These are phyloP conservation scores for Boletus rex-veris DNA, from an alignment of 768 basidiomycete genomes.

Conservation along the genomic window DNA sequence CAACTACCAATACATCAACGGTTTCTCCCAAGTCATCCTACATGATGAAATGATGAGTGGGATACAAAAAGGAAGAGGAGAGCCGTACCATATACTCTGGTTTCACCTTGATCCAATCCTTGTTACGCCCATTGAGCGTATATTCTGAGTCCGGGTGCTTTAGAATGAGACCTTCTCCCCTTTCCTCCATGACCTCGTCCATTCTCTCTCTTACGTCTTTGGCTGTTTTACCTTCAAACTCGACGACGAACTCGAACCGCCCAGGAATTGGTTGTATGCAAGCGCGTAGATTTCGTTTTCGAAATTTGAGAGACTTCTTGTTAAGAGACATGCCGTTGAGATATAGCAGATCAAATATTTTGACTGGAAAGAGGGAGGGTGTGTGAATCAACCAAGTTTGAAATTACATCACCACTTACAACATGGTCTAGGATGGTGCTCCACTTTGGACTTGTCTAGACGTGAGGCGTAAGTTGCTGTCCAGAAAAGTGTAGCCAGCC, in stretches of 20 bases:
- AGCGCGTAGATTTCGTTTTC: conserved; percentile 72
- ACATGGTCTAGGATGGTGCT: conserved; percentile 81
- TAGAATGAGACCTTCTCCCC: conserved; percentile 92
- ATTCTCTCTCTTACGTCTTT: conserved; percentile 79
- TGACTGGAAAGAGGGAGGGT: conserved; percentile 56
- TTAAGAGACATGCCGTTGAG: conserved; percentile 81
- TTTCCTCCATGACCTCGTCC: conserved; percentile 76
- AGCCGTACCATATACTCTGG: conserved; percentile 77
- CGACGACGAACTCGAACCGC: conserved; percentile 73
- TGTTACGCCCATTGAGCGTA: conserved; percentile 79
- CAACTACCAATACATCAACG: conserved; percentile 87
- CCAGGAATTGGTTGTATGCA: conserved; percentile 71
- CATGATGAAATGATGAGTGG: not conserved
- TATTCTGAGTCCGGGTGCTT: conserved; percentile 84
- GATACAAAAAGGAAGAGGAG: not conserved
- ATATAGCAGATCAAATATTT: conserved; percentile 92
- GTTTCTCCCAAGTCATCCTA: conserved; percentile 92
- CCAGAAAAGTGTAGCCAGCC: not conserved
- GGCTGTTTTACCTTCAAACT: conserved; percentile 71
- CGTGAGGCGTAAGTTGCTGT: not conserved
- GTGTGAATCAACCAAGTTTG: not conserved
- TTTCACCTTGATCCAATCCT: conserved; percentile 94
- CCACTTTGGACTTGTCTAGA: conserved; percentile 66
- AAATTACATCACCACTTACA: conserved; percentile 49
- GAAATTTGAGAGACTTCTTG: conserved; percentile 63